Conservation (phyloP, 768 basidiomycete genomes). For the Trametes meyenii region DNA sequence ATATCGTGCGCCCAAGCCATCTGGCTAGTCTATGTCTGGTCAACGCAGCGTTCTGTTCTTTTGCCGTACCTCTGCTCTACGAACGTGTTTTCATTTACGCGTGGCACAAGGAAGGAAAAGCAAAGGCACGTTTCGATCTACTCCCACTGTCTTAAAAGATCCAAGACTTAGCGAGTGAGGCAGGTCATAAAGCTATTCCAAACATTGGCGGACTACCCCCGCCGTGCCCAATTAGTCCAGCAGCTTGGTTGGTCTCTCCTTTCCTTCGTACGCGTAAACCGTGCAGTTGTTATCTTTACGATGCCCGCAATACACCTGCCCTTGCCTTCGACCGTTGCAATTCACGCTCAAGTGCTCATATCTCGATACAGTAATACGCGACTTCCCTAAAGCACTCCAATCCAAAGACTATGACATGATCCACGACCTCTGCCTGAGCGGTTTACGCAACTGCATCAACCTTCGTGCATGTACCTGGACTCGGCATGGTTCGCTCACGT, state of each 20-base stretch:
- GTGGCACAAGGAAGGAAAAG: constrained; percentile 70
- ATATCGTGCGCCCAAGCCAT: constrained; percentile 55
- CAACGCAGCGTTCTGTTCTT: constrained; percentile 54
- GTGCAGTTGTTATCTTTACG: not conserved
- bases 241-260: constrained; percentile 53
- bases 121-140: constrained; percentile 44
- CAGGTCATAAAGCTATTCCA: constrained; percentile 65
- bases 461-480: constrained; percentile 77
- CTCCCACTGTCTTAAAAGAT: not conserved
- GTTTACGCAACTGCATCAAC: constrained; percentile 61
- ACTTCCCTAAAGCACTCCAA: constrained; percentile 62
- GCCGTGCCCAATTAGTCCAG: constrained; percentile 61
- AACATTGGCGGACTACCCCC: constrained; percentile 56
- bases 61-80: constrained; percentile 58
- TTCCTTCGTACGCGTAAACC: not conserved
- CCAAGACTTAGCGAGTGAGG: not conserved
- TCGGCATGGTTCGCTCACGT: constrained; percentile 71
- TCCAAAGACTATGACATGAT: constrained; percentile 38
- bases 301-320: no score
- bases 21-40: constrained; percentile 58
- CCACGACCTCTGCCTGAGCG: constrained; percentile 46
- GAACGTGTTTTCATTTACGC: constrained; percentile 61
- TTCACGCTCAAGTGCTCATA: not conserved
- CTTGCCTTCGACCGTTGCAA: not conserved
- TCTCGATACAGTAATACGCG: constrained; percentile 60